Percentiles rank a stretch among this genome's conserved stretches.
Evolutionary conservation across 75 land plant species (phyloP).

Genomic region (Pinus taeda): DNA sequence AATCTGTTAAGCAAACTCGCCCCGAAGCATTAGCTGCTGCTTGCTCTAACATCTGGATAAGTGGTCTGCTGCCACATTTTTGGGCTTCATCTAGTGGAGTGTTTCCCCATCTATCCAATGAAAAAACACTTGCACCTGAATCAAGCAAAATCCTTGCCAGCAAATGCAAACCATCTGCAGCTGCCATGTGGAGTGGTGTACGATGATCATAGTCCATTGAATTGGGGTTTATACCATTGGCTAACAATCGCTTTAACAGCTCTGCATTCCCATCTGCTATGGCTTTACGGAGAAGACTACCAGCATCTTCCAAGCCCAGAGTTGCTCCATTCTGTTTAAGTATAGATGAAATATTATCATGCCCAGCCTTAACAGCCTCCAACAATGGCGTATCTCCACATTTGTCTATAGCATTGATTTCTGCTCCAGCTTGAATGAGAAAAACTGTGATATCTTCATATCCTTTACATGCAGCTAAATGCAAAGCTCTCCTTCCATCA

Average conservation of each 20-base stretch:
- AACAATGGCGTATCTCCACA: conserved; percentile 51
- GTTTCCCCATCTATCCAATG: conserved; percentile 39
- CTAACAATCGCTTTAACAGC: conserved; percentile 25
- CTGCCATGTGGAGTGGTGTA: conserved; percentile 49
- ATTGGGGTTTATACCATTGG: conserved; percentile 39
- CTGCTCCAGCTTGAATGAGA: conserved; percentile 44
- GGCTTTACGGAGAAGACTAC: conserved; percentile 25
- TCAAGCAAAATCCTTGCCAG: conserved; percentile 25
- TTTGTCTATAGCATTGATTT: conserved; percentile 49
- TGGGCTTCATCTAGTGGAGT: conserved; percentile 1
- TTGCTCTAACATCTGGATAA: background rate
- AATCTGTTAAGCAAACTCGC: background rate
- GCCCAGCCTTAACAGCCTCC: conserved; percentile 49
- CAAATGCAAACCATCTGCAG: conserved; percentile 34
- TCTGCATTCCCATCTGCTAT: conserved; percentile 31
- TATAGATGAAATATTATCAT: conserved; percentile 26
- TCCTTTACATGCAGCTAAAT: conserved; percentile 54
- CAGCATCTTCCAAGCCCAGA: conserved; percentile 25
- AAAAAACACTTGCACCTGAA: conserved; percentile 36
- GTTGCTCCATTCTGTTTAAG: conserved; percentile 34
- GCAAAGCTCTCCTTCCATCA: conserved; percentile 78
- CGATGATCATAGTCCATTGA: conserved; percentile 29
- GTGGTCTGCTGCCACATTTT: background rate
- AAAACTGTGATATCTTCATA: conserved; percentile 34
- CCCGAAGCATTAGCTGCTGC: conserved; percentile 24